Evolutionary conservation across 306 rosid genomes (phyloP).

Genomic region (Aeschynomene evenia): DNA sequence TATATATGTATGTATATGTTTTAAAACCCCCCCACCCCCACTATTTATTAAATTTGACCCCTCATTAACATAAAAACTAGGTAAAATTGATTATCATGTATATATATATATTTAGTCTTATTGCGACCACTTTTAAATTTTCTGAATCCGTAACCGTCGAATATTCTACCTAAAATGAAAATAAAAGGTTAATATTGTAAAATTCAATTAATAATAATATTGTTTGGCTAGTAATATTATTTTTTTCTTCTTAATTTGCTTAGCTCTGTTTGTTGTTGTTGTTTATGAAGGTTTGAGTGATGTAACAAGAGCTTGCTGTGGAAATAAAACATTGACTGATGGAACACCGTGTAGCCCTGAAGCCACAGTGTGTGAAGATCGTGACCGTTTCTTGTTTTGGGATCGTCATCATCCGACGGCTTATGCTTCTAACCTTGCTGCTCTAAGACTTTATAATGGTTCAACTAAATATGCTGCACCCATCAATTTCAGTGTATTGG

Average conservation of each 20-base stretch:
- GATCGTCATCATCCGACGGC: conserved; percentile 27
- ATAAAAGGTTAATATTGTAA: too few relatives aligned
- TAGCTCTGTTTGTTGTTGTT: neutral
- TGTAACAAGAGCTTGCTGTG: conserved; percentile 41
- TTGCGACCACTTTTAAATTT: too few relatives aligned
- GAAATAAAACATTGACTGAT: conserved; percentile 16
- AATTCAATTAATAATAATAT: too few relatives aligned
- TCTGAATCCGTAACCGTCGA: too few relatives aligned
- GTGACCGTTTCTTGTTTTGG: conserved; percentile 1
- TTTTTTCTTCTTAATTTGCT: neutral
- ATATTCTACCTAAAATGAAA: too few relatives aligned
- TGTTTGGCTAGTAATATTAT: too few relatives aligned
- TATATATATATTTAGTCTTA: too few relatives aligned
- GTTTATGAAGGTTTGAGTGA: conserved; percentile 27
- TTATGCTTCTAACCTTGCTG: neutral
- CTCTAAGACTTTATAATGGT: neutral
- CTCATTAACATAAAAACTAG: too few relatives aligned
- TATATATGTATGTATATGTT: too few relatives aligned
- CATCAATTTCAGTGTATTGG: neutral
- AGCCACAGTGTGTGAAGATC: neutral
- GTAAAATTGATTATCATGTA: too few relatives aligned
- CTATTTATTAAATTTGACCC: too few relatives aligned
- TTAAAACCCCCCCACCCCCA: too few relatives aligned
- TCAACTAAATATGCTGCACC: neutral
- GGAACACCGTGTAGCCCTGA: neutral